Base-by-base conservation (phyloP, 306 rosid species). In the Quillaja saponaria region DNA sequence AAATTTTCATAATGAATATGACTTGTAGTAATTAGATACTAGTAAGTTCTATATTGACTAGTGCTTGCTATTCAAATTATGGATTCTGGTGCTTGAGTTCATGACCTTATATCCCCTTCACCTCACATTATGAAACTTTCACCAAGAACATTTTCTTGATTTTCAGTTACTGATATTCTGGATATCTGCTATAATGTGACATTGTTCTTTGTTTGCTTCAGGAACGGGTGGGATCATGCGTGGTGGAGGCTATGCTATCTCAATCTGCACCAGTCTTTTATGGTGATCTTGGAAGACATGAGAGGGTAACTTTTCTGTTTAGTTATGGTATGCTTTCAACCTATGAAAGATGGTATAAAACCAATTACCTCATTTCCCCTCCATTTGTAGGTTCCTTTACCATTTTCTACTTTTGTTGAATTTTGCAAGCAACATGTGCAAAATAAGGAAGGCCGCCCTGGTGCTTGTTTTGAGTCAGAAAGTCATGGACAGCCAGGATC, bases 221-320 rank as follows among this genome's bases (percentile, higher is more conserved):
- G 95, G 91, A 74, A 58, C 81, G 90, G 13, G 84, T 74, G 15
- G 99, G 99, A 47, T 81, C 82, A 11, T 78, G 74, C 53, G 66
- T 48, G 72, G 97, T 89, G 85, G 99, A 85, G 83, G 95, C 95
- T 41, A 94, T 94, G 99, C 69, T 85, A 0, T 83, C 97, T 54
- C 74, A 65, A 61, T 81, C 90, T 0, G 94, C 95, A 1, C 87
- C 91, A 0, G 80, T 87, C 5, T 94, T 89, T 77, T 85, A 92
- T 13, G 96, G 99, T 12, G 90, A 92, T 77, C 81, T 94, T 64
- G 88, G 91, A 76, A 85, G 91, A 76, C 97, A 89, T 16, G 86
- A 87, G 74, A 84, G 99, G 90, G 99, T 92, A 77, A 44, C 56
- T 52, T 7, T 14, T 21, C 41, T 50, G 51, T 15, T 10, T 11